Conservation (phyloP, 2,329 filamentous ascomycete species). For the Fusarium neocosmosporiellum region DNA sequence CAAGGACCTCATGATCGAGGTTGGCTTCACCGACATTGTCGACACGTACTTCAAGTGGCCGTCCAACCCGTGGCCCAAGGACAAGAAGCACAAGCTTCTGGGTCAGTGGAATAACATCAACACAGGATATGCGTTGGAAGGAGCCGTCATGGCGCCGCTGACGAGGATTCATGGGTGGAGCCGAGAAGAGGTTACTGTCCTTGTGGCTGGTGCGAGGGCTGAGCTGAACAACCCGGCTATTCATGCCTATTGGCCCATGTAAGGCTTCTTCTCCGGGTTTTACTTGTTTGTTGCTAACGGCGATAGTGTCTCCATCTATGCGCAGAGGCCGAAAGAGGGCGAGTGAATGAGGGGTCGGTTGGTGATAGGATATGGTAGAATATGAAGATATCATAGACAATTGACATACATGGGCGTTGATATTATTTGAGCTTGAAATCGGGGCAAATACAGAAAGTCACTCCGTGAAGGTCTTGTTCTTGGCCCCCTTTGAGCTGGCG, state of each 20-base stretch:
- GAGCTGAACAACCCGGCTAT: constrained; percentile 9
- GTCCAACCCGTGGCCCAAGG: constrained; percentile 14
- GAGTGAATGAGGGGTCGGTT: neutral
- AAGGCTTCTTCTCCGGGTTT: neutral
- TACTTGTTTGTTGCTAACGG: neutral
- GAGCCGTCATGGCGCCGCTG: constrained; percentile 8
- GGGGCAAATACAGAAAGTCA: neutral
- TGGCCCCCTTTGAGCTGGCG: neutral
- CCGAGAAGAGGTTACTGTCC: constrained; percentile 7
- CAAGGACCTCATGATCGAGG: constrained; percentile 7
- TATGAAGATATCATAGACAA: neutral
- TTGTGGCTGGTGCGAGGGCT: constrained; percentile 2
- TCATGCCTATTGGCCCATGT: constrained; percentile 26
- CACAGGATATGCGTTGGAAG: constrained; percentile 1
- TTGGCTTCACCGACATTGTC: constrained; percentile 16
- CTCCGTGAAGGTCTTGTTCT: neutral
- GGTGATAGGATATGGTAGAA: neutral
- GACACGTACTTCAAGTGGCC: constrained; percentile 22
- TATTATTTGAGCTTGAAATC: neutral
- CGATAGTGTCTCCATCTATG: neutral
- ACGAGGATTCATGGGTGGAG: constrained; percentile 18
- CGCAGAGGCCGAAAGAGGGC: neutral
- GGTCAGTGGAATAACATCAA: constrained; percentile 19
- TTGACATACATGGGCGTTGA: neutral
- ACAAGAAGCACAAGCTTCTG: constrained; percentile 13